These are phyloP conservation scores for Coemansia sp. DNA, from an alignment of 192 early-diverging fungal species.

Conservation along the genomic window DNA sequence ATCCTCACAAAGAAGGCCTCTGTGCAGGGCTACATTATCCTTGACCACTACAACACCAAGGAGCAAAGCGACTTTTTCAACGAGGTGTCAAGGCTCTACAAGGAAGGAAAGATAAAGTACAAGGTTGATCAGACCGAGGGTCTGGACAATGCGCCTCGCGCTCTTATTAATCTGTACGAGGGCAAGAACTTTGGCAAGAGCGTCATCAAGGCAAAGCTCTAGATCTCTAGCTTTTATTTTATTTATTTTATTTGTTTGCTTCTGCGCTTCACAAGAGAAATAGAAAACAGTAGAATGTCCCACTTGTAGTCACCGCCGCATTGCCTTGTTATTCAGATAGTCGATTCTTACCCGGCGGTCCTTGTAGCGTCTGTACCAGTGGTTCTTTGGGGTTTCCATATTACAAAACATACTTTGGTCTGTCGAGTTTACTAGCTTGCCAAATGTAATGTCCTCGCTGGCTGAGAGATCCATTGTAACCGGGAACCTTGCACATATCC, in stretches of 20 bases:
- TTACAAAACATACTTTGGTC: background rate
- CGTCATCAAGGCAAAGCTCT: constrained; percentile 48
- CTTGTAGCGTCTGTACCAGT: constrained; percentile 6
- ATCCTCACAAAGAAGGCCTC: constrained; percentile 60
- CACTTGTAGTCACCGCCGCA: no score
- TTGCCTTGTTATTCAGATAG: background rate
- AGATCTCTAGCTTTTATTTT: background rate
- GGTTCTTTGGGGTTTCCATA: background rate
- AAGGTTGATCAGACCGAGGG: constrained; percentile 62
- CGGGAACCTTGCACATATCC: background rate
- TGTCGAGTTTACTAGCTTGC: background rate
- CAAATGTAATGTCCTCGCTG: constrained; percentile 4
- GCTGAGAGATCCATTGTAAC: background rate
- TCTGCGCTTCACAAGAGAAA: background rate
- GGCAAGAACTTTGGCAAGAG: constrained; percentile 74
- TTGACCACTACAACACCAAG: constrained; percentile 52
- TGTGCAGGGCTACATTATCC: constrained; percentile 69
- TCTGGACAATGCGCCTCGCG: constrained; percentile 64
- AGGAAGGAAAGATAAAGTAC: constrained; percentile 64
- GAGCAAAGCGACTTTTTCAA: constrained; percentile 57
- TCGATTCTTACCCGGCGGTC: background rate
- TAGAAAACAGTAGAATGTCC: no score
- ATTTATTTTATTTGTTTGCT: background rate
- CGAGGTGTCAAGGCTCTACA: constrained; percentile 58
- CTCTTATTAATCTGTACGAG: constrained; percentile 60